Percentiles rank a stretch among this genome's conserved stretches.
Conservation (phyloP, 2,329 filamentous ascomycete genomes). For the Penicillium hordei region DNA sequence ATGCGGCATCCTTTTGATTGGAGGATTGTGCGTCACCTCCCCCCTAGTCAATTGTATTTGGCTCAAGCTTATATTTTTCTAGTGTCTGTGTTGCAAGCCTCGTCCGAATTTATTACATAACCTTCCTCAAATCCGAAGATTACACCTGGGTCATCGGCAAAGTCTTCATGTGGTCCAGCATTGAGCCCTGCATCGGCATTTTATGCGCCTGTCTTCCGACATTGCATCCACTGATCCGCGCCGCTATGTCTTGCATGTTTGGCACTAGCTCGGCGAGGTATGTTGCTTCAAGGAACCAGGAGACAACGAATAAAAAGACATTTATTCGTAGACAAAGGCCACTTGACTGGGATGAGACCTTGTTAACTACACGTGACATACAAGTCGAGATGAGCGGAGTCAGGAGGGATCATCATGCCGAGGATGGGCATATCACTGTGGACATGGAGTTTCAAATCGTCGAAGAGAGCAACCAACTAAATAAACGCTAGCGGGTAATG, state of each 20-base stretch:
- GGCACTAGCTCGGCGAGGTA: background rate
- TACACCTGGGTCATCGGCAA: background rate
- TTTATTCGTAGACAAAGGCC: background rate
- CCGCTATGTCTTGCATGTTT: background rate
- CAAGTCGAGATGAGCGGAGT: background rate
- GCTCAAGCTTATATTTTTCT: background rate
- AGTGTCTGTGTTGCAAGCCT: background rate
- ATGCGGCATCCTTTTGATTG: background rate
- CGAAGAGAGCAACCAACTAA: background rate
- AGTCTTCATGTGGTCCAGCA: background rate
- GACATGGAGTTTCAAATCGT: background rate
- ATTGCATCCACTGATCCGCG: background rate
- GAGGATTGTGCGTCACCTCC: background rate
- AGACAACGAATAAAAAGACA: background rate
- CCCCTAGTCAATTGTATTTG: background rate
- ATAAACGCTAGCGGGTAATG: background rate
- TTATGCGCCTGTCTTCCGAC: background rate
- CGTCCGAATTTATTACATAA: background rate
- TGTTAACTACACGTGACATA: background rate
- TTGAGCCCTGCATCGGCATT: background rate
- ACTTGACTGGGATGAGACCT: background rate
- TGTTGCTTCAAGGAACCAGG: background rate
- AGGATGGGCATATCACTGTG: background rate
- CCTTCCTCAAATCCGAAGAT: background rate
- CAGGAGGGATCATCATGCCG: background rate